Conservation (phyloP, 495 filamentous ascomycete genomes). For the Annulohypoxylon stygium region DNA sequence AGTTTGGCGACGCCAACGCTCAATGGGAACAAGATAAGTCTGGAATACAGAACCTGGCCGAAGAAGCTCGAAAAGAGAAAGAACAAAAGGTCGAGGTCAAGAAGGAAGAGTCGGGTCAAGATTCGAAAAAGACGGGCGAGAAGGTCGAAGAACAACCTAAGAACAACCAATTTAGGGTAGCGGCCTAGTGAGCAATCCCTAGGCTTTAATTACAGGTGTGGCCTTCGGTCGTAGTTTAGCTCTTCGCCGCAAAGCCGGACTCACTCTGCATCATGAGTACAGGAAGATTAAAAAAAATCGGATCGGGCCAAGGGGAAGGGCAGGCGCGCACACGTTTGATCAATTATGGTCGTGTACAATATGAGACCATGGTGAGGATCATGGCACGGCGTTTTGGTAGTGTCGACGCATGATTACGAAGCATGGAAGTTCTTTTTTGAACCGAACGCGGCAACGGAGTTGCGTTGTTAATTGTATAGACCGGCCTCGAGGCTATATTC, state of each 20-base stretch:
- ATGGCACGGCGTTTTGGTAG: slow-evolving; percentile 52
- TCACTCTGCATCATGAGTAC: slow-evolving; percentile 25
- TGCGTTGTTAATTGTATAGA: slow-evolving; percentile 48
- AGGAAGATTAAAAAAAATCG: slow-evolving; percentile 24
- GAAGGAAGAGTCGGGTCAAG: slow-evolving; percentile 38
- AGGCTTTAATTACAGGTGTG: slow-evolving; percentile 31
- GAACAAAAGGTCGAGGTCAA: slow-evolving; percentile 51
- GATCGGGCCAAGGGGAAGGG: slow-evolving; percentile 25
- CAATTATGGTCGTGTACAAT: slow-evolving; percentile 49
- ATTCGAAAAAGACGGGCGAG: slow-evolving; percentile 51
- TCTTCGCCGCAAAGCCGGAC: slow-evolving; percentile 11
- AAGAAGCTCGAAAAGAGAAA: slow-evolving; percentile 57
- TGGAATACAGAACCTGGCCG: slow-evolving; percentile 75
- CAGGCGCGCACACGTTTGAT: slow-evolving; percentile 32
- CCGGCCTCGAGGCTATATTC: slow-evolving; percentile 32
- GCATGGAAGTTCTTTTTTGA: slow-evolving; percentile 43
- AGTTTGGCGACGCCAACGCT: slow-evolving; percentile 75
- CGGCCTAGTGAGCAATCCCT: slow-evolving; percentile 41
- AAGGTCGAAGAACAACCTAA: slow-evolving; percentile 49
- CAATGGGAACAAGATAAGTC: slow-evolving; percentile 89
- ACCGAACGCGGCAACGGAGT: slow-evolving; percentile 40
- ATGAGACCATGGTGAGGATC: slow-evolving; percentile 47
- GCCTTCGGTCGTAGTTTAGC: slow-evolving; percentile 18
- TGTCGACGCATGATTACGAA: slow-evolving; percentile 52
- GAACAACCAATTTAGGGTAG: slow-evolving; percentile 45